Evolutionary conservation across 208 protist species (phyloP).

Genomic region (Trypanosoma scelopori): DNA sequence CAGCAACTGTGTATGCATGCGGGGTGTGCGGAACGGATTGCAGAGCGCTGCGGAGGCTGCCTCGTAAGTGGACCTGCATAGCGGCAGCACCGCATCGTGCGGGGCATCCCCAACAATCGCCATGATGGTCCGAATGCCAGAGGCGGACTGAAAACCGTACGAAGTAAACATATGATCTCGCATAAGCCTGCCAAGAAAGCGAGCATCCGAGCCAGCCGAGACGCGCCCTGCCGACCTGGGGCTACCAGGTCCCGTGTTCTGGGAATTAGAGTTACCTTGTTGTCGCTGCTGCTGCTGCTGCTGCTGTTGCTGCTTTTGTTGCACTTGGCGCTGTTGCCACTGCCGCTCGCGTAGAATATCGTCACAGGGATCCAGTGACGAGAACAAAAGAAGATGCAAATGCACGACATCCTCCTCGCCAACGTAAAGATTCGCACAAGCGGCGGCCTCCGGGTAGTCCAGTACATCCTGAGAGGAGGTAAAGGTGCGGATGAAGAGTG

Average conservation of each 20-base stretch:
- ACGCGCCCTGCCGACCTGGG: conserved; percentile 9
- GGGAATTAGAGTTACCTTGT: neutral
- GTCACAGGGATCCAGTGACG: conserved; percentile 74
- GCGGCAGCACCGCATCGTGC: conserved; percentile 76
- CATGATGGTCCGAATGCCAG: conserved; percentile 65
- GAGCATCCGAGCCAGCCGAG: conserved; percentile 50
- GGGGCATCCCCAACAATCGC: conserved; percentile 70
- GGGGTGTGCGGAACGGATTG: conserved; percentile 72
- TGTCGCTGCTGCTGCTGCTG: conserved; percentile 11
- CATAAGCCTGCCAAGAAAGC: conserved; percentile 73
- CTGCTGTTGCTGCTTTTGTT: conserved; percentile 1
- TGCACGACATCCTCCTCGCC: conserved; percentile 70
- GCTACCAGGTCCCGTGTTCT: neutral
- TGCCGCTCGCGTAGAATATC: conserved; percentile 38
- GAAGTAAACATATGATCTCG: conserved; percentile 58
- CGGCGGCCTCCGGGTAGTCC: conserved; percentile 38
- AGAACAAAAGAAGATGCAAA: conserved; percentile 79
- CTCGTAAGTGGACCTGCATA: conserved; percentile 81
- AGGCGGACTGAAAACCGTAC: conserved; percentile 79
- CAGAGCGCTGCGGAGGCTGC: conserved; percentile 62
- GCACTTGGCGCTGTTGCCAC: neutral
- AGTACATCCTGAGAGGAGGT: conserved; percentile 55
- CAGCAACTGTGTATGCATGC: conserved; percentile 47
- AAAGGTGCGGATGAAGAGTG: conserved; percentile 71
- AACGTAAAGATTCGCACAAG: conserved; percentile 72